phyloP scores from a whole-genome alignment of 306 rosid genomes.

The Glycine tomentella region DNA sequence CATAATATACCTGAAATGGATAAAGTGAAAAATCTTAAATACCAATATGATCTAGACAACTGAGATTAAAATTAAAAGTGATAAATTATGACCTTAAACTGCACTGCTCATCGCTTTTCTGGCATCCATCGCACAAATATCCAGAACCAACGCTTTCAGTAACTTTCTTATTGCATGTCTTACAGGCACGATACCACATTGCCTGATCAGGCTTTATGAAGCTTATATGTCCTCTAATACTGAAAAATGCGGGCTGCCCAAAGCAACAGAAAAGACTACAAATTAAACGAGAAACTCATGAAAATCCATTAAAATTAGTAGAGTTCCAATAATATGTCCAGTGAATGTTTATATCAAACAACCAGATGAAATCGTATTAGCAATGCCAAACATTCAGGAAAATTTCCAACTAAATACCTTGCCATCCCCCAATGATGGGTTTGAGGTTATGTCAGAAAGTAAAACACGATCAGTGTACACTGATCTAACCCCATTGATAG shows the following conservation, averaged over 20 bases:
- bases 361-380: background rate
- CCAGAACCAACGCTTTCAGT: slow-evolving; percentile 77
- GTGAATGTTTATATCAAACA: background rate
- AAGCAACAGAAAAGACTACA: slow-evolving; percentile 14
- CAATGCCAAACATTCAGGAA: background rate
- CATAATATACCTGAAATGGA: slow-evolving; percentile 65
- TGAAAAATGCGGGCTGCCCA: slow-evolving; percentile 76
- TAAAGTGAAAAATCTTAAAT: background rate
- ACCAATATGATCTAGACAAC: background rate
- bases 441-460: slow-evolving; percentile 62
- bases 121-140: slow-evolving; percentile 93
- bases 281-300: background rate
- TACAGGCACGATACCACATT: slow-evolving; percentile 95
- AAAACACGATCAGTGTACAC: slow-evolving; percentile 77
- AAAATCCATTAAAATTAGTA: slow-evolving; percentile 9
- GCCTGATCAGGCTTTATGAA: slow-evolving; percentile 82
- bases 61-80: background rate
- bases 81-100: slow-evolving; percentile 60
- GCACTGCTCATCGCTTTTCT: slow-evolving; percentile 78
- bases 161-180: slow-evolving; percentile 87
- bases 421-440: slow-evolving; percentile 74
- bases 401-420: slow-evolving; percentile 61
- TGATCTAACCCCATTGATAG: slow-evolving; percentile 65
- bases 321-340: background rate
- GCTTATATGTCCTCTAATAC: slow-evolving; percentile 71